A percentile compares a stretch with the other conserved stretches of the same genome.
Conservation (phyloP, 306 rosid genomes). For the Hippophae rhamnoides region DNA sequence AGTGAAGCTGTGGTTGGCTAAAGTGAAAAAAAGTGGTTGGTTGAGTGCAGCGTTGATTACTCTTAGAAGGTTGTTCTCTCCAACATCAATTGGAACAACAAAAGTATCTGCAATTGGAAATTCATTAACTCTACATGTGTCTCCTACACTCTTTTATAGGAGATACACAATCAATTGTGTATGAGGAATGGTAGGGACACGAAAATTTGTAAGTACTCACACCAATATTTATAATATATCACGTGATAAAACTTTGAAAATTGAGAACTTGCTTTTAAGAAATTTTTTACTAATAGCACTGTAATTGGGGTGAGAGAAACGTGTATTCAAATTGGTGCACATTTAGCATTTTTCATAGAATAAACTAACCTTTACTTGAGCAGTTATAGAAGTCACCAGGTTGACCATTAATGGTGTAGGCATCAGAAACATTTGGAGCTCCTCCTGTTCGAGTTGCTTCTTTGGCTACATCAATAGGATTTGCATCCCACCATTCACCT, state of each 20-base stretch:
- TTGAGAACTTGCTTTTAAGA: too few relatives aligned
- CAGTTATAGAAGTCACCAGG: conserved; percentile 92
- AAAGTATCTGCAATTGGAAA: conserved; percentile 38
- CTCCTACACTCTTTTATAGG: too few relatives aligned
- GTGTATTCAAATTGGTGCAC: background rate
- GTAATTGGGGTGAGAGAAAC: background rate
- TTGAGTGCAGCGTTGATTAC: conserved; percentile 74
- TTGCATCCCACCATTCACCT: conserved; percentile 98
- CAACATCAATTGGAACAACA: conserved; percentile 42
- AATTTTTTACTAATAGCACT: too few relatives aligned
- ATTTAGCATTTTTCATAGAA: background rate
- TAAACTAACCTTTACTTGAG: conserved; percentile 52
- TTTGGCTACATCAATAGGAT: conserved; percentile 66
- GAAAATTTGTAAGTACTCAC: too few relatives aligned
- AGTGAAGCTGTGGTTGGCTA: conserved; percentile 72
- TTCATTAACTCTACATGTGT: too few relatives aligned
- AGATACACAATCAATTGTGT: too few relatives aligned
- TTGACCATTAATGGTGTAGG: conserved; percentile 87
- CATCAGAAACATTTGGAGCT: conserved; percentile 74
- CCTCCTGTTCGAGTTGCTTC: conserved; percentile 62
- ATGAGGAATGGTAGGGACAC: too few relatives aligned
- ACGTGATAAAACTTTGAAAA: too few relatives aligned
- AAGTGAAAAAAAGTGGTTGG: conserved; percentile 60
- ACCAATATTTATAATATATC: too few relatives aligned
- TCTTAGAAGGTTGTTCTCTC: conserved; percentile 70